phyloP scores from a whole-genome alignment of 202 grass and related monocot genomes.

The Brachypodium distachyon region DNA sequence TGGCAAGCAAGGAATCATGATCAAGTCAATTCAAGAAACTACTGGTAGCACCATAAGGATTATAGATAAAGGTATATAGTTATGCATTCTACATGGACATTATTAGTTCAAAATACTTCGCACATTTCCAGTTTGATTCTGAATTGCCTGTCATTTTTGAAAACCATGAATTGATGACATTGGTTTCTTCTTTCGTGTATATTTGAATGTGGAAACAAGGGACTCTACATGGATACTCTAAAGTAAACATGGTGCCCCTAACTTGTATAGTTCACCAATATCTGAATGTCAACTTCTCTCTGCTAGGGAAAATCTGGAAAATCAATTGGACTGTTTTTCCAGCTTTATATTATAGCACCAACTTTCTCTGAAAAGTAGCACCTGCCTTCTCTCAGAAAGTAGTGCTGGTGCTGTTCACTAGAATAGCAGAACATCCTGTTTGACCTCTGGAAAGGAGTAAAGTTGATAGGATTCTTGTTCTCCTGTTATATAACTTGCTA shows the following conservation, averaged over 20 bases:
- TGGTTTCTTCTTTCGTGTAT: neutral
- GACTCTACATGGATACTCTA: neutral
- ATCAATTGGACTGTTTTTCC: neutral
- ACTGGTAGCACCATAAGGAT: slow-evolving; percentile 42
- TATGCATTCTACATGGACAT: neutral
- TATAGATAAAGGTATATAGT: slow-evolving; percentile 42
- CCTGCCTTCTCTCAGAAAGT: neutral
- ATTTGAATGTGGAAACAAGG: neutral
- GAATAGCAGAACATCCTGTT: neutral
- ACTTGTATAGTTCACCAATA: neutral
- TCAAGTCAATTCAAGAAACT: slow-evolving; percentile 54
- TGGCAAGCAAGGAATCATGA: slow-evolving; percentile 56
- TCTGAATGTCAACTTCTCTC: neutral
- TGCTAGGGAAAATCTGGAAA: neutral
- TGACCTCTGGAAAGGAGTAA: neutral
- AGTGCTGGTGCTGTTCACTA: neutral
- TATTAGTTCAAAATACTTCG: neutral
- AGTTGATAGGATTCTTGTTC: neutral
- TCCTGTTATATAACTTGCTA: neutral
- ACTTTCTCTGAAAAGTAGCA: neutral
- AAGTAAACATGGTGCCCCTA: neutral
- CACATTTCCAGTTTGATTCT: neutral
- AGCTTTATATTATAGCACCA: neutral
- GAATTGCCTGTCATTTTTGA: neutral
- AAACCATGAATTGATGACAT: neutral